Evolutionary conservation across 2,329 filamentous ascomycete species (phyloP).

Genomic region (Epichloe uncinata): DNA sequence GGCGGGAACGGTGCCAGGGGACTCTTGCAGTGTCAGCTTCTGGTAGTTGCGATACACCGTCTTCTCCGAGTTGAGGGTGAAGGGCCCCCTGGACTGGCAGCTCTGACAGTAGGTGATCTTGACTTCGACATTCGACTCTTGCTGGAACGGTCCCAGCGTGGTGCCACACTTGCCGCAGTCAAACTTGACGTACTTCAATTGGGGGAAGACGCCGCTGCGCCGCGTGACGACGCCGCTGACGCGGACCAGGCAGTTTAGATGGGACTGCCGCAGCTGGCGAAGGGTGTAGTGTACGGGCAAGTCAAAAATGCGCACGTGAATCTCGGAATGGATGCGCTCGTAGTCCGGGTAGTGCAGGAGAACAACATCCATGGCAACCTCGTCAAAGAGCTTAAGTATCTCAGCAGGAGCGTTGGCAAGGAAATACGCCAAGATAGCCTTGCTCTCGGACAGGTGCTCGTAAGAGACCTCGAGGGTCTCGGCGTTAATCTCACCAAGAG

Average conservation of each 20-base stretch:
- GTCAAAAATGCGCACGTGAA: constrained; percentile 93
- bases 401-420: constrained; percentile 88
- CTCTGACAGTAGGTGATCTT: constrained; percentile 94
- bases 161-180: constrained; percentile 88
- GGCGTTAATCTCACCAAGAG: constrained; percentile 91
- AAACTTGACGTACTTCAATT: constrained; percentile 97
- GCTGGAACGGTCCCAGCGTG: constrained; percentile 89
- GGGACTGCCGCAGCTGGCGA: constrained; percentile 84
- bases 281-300: constrained; percentile 91
- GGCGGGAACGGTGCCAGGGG: constrained; percentile 89
- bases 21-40: constrained; percentile 92
- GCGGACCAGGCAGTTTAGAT: constrained; percentile 88
- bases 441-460: constrained; percentile 77
- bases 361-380: constrained; percentile 92
- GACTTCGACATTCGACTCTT: constrained; percentile 92
- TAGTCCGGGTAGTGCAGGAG: constrained; percentile 96
- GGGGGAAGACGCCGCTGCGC: constrained; percentile 93
- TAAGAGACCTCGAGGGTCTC: constrained; percentile 96
- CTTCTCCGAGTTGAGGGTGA: constrained; percentile 92
- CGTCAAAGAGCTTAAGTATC: constrained; percentile 89
- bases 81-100: constrained; percentile 89
- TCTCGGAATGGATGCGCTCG: constrained; percentile 92
- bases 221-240: constrained; percentile 93
- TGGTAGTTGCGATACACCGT: constrained; percentile 98
- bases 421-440: constrained; percentile 91